Evolutionary conservation across 352 stramenopile genomes (phyloP).

Genomic region (Thalassiosira livingstoniorum): DNA sequence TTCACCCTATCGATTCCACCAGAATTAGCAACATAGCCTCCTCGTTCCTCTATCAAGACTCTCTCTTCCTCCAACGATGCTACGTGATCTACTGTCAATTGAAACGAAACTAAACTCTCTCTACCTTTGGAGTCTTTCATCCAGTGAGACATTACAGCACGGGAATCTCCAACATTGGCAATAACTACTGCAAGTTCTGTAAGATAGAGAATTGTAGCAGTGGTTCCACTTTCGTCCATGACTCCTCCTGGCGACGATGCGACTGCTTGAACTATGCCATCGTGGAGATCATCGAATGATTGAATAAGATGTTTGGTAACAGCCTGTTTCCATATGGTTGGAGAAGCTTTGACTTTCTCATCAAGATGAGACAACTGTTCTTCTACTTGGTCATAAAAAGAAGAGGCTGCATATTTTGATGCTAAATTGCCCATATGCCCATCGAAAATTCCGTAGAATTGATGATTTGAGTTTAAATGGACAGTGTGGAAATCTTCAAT

Average conservation of each 20-base stretch:
- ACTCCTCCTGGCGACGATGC: conserved; percentile 42
- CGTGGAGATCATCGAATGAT: conserved; percentile 72
- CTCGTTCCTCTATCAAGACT: conserved; percentile 56
- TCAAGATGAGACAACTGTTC: conserved; percentile 53
- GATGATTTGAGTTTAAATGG: conserved; percentile 68
- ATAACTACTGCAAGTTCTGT: conserved; percentile 75
- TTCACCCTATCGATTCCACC: conserved; percentile 88
- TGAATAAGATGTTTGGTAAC: conserved; percentile 56
- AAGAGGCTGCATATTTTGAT: conserved; percentile 86
- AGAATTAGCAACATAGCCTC: conserved; percentile 66
- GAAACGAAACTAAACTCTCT: conserved; percentile 34
- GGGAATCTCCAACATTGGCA: conserved; percentile 80
- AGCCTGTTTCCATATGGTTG: conserved; percentile 55
- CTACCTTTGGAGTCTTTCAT: conserved; percentile 33
- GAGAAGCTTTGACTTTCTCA: conserved; percentile 21
- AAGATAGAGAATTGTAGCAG: conserved; percentile 75
- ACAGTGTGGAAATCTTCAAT: conserved; percentile 91
- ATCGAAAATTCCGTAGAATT: conserved; percentile 95
- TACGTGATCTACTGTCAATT: conserved; percentile 80
- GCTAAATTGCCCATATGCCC: conserved; percentile 92
- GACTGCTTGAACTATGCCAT: conserved; percentile 66
- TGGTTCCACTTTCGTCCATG: conserved; percentile 82
- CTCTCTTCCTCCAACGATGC: conserved; percentile 70
- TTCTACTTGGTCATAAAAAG: conserved; percentile 65
- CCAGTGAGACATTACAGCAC: conserved; percentile 74